Evolutionary conservation across 2,329 filamentous ascomycete genomes (phyloP), one percentile per base, ranked within the genome.

Genomic region (Nothophaeocryptopus gaeumannii): DNA sequence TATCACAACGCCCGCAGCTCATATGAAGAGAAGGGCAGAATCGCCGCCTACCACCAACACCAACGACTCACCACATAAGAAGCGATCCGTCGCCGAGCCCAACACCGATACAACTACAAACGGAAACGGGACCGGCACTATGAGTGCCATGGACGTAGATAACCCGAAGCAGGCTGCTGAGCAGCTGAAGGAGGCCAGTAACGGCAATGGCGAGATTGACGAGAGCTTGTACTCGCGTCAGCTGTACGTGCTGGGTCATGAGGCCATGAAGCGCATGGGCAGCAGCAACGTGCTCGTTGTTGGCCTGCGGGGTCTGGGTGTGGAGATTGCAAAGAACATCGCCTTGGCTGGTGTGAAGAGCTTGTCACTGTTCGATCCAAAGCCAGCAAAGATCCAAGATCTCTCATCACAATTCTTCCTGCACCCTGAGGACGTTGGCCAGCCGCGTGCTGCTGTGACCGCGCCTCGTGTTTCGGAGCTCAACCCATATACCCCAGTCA

Each of bases 261-360:
- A 86, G 70, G 83, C 93, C 59, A 99, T 99, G 93, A 97, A 95
- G 80, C 90, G 93, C 66, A 99, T 99, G 93, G 83, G 91, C 66
- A 88, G 90, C 55, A 97, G 93, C 47, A 95, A 97, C 67, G 82
- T 99, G 53, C 86, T 99, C 45, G 80, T 99, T 49, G 87, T 92
- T 55, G 93, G 93, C 58, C 77, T 97, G 60, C 92, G 93, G 71
- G 93, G 93, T 44, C 81, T 99, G 35, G 93, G 93, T 76, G 92
- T 96, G 48, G 93, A 99, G 74, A 93, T 99, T 63, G 92, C 93
- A 66, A 99, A 99, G 81, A 99, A 99, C 67, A 89, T 99, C 66
- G 93, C 93, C 53, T 85, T 99, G 62, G 93, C 93, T 63, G 93
- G 93, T 70, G 93, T 99, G 74, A 99, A 99, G 80, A 96, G 91